Base-by-base conservation (phyloP, 2,329 filamentous ascomycete species). In the Achaetomium macrosporum region DNA sequence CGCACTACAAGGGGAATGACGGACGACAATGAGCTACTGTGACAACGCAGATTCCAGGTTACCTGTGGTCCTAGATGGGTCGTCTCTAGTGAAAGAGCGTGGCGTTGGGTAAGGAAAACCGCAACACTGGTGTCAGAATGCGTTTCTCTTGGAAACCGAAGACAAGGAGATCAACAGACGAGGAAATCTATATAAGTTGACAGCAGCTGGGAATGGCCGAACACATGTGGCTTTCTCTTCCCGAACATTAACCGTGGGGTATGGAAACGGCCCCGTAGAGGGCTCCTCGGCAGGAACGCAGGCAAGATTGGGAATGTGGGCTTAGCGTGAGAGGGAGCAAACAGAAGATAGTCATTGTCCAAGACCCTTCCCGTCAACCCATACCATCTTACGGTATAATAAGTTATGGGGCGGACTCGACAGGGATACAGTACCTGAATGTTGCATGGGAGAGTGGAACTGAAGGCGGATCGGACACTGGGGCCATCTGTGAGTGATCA, bases 241-340 rank as follows among this genome's bases (percentile, higher is more conserved):
- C 51, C 60, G 61, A 66, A 40, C 57, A 63, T 65, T 64, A 65
- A 41, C 64, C 65, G 63, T 43, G 36, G 46, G 54, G 61, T 59
- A 63, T 61, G 57, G 61, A 57, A 51, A 47, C 49, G 50, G 50
- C 49, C 25, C 29, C 45, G 45, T 41, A 35, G 49, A 35, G 50
- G 52, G 30, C 33, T 47, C 43, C 36, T 33, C 39, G 37, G 47
- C 50, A 41, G 10, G 50, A 42, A 53, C 45, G 51, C 50, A 56
- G 47, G 33, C 45, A 40, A 39, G 36, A 43, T 19, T 45, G 51
- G 19, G 48, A 33, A 51, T 47, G 44, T 31, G 40, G 43, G 42
- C 40, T 35, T 29, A n/a, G 13, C 39, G 20, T 29, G 47, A 33
- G n/a, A 5, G 41, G 37, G 30, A 45, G 36, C 49, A 50, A 25